phyloP scores from a whole-genome alignment of 2,329 filamentous ascomycete species.

The Colletotrichum noveboracense region DNA sequence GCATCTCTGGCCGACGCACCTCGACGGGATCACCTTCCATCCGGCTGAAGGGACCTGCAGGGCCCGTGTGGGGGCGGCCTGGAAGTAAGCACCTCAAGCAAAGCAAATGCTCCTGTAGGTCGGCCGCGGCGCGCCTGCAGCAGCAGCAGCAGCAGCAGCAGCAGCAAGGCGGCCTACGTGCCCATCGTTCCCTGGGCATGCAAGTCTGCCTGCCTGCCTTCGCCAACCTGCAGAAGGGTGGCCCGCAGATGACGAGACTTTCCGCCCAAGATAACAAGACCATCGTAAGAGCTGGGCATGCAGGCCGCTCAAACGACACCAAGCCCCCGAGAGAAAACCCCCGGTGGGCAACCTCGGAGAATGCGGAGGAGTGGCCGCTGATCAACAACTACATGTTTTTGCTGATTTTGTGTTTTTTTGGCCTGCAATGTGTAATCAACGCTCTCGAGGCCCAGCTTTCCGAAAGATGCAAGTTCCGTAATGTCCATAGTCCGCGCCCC shows the following conservation, averaged over 20 bases:
- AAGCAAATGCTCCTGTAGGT: not conserved
- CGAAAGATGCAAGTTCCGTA: not conserved
- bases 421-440: not conserved
- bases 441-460: not conserved
- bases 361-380: not conserved
- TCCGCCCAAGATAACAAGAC: not conserved
- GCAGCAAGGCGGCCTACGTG: not conserved
- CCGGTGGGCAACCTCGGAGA: not conserved
- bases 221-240: not conserved
- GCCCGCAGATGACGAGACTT: slow-evolving; percentile 9
- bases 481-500: not conserved
- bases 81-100: not conserved
- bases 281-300: not conserved
- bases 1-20: not conserved
- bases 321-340: not conserved
- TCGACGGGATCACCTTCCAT: not conserved
- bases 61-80: not conserved
- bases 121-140: not conserved
- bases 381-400: not conserved
- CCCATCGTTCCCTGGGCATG: not conserved
- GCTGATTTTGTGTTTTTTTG: not conserved
- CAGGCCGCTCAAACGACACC: not conserved
- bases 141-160: not conserved
- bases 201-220: not conserved
- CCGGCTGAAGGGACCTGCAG: slow-evolving; percentile 1